phyloP scores from a whole-genome alignment of 1,284 basidiomycete species.

The Neonothopanus nambi region DNA sequence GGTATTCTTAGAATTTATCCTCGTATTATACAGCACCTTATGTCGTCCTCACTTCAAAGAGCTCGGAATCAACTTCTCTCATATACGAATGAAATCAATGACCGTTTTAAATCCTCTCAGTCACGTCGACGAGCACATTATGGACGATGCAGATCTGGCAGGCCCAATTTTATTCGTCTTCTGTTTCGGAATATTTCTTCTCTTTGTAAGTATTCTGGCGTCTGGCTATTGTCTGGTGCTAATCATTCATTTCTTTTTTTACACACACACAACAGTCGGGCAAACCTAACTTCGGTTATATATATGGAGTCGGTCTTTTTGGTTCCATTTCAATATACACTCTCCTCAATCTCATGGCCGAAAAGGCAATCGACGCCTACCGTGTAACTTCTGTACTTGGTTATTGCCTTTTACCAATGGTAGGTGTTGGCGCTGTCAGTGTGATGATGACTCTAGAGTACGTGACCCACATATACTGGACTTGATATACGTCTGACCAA shows the following conservation, averaged over 20 bases:
- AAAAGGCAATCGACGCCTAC: constrained; percentile 94
- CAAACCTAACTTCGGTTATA: constrained; percentile 98
- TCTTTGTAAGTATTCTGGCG: constrained; percentile 67
- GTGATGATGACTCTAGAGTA: constrained; percentile 90
- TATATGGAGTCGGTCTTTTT: constrained; percentile 95
- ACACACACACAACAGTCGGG: constrained; percentile 67
- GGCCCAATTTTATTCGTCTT: constrained; percentile 95
- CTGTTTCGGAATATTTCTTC: constrained; percentile 89
- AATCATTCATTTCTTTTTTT: constrained; percentile 12
- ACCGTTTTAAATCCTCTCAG: constrained; percentile 94
- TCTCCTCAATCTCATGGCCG: constrained; percentile 97
- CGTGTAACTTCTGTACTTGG: constrained; percentile 95
- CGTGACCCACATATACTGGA: constrained; percentile 36
- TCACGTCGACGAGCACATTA: constrained; percentile 89
- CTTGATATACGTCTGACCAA: constrained; percentile 11
- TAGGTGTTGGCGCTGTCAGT: constrained; percentile 90
- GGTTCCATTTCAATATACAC: constrained; percentile 95
- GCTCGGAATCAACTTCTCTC: constrained; percentile 95
- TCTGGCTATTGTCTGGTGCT: not conserved
- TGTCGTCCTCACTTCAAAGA: constrained; percentile 55
- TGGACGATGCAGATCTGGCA: constrained; percentile 99
- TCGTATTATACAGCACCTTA: constrained; percentile 11
- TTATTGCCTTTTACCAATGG: constrained; percentile 97
- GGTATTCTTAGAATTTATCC: constrained; percentile 45
- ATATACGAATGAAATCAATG: constrained; percentile 92